Percentiles rank a stretch among this genome's conserved stretches.
phyloP scores from a whole-genome alignment of 2,329 filamentous ascomycete genomes.

The Phoma herbarum region DNA sequence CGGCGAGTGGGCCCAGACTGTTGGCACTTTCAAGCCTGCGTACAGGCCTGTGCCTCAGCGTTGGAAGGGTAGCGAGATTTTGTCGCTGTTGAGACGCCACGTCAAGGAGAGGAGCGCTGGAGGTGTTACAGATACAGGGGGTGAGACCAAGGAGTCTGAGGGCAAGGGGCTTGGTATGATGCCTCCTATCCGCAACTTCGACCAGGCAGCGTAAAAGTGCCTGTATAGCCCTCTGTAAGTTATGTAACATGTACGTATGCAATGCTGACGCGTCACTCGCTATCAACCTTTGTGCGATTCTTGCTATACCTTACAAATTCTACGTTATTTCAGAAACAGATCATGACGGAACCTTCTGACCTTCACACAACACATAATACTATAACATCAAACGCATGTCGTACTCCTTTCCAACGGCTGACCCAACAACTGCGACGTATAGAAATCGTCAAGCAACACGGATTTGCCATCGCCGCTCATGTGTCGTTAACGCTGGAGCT shows the following conservation, averaged over 20 bases:
- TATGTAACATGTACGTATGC: constrained; percentile 13
- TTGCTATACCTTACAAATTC: too few species aligned
- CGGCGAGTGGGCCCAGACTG: constrained; percentile 96
- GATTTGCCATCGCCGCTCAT: too few species aligned
- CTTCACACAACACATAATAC: too few species aligned
- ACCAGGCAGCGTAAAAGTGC: constrained; percentile 32
- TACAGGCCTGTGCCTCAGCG: constrained; percentile 87
- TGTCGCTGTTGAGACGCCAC: constrained; percentile 79
- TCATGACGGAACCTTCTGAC: too few species aligned
- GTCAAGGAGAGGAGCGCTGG: constrained; percentile 75
- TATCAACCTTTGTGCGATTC: neutral
- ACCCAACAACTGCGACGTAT: too few species aligned
- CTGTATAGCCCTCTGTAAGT: neutral
- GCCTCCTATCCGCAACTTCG: constrained; percentile 60
- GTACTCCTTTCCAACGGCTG: too few species aligned
- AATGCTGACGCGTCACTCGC: neutral
- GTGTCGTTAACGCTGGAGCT: too few species aligned
- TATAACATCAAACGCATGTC: too few species aligned
- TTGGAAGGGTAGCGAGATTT: constrained; percentile 84
- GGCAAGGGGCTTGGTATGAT: constrained; percentile 58
- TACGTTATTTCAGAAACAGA: too few species aligned
- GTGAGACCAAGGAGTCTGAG: constrained; percentile 44
- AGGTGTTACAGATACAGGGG: constrained; percentile 56
- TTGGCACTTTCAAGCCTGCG: constrained; percentile 92
- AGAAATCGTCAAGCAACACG: too few species aligned